These are phyloP conservation scores for Hypoxylon fragiforme DNA, from an alignment of 495 filamentous ascomycete genomes.

Conservation along the genomic window DNA sequence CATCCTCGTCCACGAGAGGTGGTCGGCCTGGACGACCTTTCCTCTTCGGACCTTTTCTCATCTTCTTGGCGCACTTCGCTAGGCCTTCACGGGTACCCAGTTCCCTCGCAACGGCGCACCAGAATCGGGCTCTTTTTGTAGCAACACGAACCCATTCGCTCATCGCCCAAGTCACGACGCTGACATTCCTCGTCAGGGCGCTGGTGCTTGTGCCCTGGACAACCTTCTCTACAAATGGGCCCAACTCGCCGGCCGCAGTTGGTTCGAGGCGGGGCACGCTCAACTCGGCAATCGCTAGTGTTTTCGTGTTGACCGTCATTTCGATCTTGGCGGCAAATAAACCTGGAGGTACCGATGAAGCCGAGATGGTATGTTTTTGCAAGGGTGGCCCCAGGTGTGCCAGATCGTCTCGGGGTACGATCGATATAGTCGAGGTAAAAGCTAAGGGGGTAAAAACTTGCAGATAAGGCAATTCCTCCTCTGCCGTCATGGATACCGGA, in stretches of 20 bases:
- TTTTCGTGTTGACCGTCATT: constrained; percentile 51
- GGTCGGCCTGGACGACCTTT: constrained; percentile 14
- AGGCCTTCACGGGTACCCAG: constrained; percentile 38
- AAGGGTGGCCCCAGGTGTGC: constrained; percentile 36
- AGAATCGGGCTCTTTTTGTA: constrained; percentile 48
- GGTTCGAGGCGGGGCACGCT: constrained; percentile 48
- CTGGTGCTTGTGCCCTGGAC: constrained; percentile 31
- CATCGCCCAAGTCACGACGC: constrained; percentile 55
- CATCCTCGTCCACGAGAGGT: constrained; percentile 21
- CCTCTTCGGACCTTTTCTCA: constrained; percentile 30
- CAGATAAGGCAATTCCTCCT: constrained; percentile 60
- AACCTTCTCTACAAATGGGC: constrained; percentile 43
- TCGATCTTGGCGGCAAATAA: constrained; percentile 52
- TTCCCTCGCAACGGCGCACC: constrained; percentile 49
- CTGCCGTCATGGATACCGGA: constrained; percentile 52
- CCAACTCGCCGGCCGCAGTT: constrained; percentile 46
- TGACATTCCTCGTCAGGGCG: constrained; percentile 47
- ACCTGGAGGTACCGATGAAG: constrained; percentile 40
- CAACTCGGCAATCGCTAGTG: constrained; percentile 42
- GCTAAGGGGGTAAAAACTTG: constrained; percentile 58
- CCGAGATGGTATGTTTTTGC: constrained; percentile 48
- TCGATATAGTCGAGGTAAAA: constrained; percentile 53
- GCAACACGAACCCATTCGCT: constrained; percentile 55
- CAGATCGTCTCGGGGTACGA: constrained; percentile 36
- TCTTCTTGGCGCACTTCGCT: constrained; percentile 29